phyloP scores from a whole-genome alignment of 352 stramenopile genomes.

The Phytophthora gonapodyides region DNA sequence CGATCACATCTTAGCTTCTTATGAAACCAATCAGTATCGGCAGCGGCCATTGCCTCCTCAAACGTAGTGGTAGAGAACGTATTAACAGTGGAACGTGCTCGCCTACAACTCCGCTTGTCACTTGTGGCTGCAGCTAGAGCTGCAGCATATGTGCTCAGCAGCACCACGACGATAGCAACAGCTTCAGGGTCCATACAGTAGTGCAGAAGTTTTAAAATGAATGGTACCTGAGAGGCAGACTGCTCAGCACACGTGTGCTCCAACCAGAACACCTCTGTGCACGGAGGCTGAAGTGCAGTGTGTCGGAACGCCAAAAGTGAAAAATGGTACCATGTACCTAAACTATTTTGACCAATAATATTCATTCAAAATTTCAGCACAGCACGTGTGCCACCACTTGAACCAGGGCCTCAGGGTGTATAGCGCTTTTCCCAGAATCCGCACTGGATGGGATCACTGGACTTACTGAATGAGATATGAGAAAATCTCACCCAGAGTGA shows the following conservation, averaged over 20 bases:
- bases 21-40: conserved; percentile 19
- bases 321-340: conserved; percentile 10
- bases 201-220: not conserved
- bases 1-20: conserved; percentile 23
- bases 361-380: conserved; percentile 1
- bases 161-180: not conserved
- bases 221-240: not conserved
- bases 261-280: conserved; percentile 10
- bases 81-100: conserved; percentile 1
- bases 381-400: conserved; percentile 1
- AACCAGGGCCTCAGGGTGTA: no score
- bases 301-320: not conserved
- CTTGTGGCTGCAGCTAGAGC: conserved; percentile 3
- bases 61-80: conserved; percentile 19
- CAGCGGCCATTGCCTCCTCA: conserved; percentile 1
- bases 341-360: conserved; percentile 5
- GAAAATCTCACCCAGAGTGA: no score
- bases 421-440: no score
- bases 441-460: no score
- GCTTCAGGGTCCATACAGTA: not conserved
- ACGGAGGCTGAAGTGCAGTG: not conserved
- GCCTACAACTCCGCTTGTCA: conserved; percentile 7
- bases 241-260: conserved; percentile 6
- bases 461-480: no score
- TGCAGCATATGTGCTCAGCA: conserved; percentile 1